Evolutionary conservation across 129 eudicot species (phyloP).

Genomic region (Flaveria brownii): DNA sequence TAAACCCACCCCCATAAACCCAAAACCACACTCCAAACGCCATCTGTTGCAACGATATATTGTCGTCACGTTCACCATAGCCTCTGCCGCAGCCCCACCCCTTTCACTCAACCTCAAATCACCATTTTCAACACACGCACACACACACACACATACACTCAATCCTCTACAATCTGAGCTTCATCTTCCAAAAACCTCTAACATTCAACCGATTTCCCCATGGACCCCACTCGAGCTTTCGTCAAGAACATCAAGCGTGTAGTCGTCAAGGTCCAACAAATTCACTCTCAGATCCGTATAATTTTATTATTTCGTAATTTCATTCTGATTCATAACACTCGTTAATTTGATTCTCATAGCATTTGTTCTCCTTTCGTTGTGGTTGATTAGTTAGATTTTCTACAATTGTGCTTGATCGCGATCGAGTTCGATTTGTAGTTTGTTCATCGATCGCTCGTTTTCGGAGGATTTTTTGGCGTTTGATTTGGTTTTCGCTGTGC

Average conservation of each 20-base stretch:
- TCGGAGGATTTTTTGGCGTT: slow-evolving; percentile 18
- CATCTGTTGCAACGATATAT: slow-evolving; percentile 38
- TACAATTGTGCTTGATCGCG: slow-evolving; percentile 28
- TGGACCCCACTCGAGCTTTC: slow-evolving; percentile 78
- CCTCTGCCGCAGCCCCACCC: slow-evolving; percentile 36
- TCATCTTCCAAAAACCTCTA: slow-evolving; percentile 17
- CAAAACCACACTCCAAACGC: slow-evolving; percentile 29
- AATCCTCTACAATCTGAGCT: neutral
- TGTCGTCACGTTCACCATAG: slow-evolving; percentile 37
- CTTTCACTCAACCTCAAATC: slow-evolving; percentile 4
- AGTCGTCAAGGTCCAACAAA: slow-evolving; percentile 61
- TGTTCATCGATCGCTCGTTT: slow-evolving; percentile 12
- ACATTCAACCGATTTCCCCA: slow-evolving; percentile 24
- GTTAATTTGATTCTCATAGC: neutral
- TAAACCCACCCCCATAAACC: neutral
- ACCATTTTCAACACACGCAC: slow-evolving; percentile 20
- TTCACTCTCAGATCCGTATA: neutral
- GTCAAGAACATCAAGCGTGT: slow-evolving; percentile 78
- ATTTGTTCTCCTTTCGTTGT: neutral
- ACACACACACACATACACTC: slow-evolving; percentile 17
- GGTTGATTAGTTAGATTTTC: slow-evolving; percentile 1
- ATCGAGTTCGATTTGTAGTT: slow-evolving; percentile 29
- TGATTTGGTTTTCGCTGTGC: neutral
- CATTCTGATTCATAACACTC: neutral
- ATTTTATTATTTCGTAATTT: neutral